Evolutionary conservation across 257 asterid species (phyloP), one percentile per base, ranked within the genome.

Genomic region (Echites panduratus): DNA sequence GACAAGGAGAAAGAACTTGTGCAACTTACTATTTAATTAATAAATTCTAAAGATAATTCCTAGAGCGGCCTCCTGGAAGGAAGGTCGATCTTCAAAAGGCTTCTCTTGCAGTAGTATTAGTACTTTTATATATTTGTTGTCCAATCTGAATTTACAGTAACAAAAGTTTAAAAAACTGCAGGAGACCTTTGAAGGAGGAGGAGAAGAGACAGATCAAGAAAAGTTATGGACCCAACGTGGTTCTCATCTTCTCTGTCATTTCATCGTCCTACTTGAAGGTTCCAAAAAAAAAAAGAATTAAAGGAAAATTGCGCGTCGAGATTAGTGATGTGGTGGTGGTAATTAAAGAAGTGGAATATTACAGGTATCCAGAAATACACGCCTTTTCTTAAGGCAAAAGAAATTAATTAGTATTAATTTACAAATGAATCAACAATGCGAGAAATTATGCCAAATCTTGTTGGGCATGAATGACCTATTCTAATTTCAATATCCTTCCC

Each of bases 211-310:
- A 48, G 75, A 77, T 76, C 45, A 75, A 81, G 66, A 49, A 16
- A 66, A 27, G 63, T 48, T 43, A 70, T 70, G 72, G 84, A 78
- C 90, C 87, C 75, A 92, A 87, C 86, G 80, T 79, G 89, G 82
- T 77, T 72, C 82, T 79, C 89, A 83, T 71, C 68, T 71, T 41
- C 45, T 5, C 45, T 7, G 7, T 40, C 6, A n/a, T 3, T 57
- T 11, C 64, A 12, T 11, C 40, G 19, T 35, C 2, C 41, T 5
- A 26, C 13, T 27, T 26, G 19, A 16, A 26, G 16, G 63, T 10
- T 26, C 10, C 38, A 32, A 32, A 24, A 8, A 26, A 32, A 32
- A 24, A 8, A 26, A 20, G 12, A 26, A 27, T 9, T 58, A 3
- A 2, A 7, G 65, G 35, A 22, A 54, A 54, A 54, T 19, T 17